Conservation (phyloP, 2,329 filamentous ascomycete genomes). For the Aspergillus sp. region DNA sequence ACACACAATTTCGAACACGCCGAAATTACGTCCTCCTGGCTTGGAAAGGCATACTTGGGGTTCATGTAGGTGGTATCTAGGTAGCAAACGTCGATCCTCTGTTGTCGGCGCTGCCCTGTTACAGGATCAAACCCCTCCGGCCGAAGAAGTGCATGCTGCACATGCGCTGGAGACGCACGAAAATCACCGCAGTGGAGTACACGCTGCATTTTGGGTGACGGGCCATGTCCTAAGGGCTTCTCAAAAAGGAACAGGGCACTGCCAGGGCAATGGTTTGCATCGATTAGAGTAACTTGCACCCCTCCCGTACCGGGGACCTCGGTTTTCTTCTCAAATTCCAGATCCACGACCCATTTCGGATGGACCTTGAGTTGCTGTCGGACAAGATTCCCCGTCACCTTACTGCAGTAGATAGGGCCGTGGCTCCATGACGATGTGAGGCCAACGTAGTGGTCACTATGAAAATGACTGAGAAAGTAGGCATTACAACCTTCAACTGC, state of each 20-base stretch:
- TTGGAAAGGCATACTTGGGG: constrained; percentile 90
- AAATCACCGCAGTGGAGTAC: constrained; percentile 97
- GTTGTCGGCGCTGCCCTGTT: constrained; percentile 68
- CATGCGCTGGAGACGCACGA: constrained; percentile 77
- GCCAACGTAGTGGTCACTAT: constrained; percentile 95
- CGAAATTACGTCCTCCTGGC: constrained; percentile 78
- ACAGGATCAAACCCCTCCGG: constrained; percentile 68
- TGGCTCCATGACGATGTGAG: constrained; percentile 84
- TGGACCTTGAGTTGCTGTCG: constrained; percentile 81
- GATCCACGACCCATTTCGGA: constrained; percentile 74
- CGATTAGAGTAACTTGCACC: constrained; percentile 87
- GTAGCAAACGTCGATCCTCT: constrained; percentile 92
- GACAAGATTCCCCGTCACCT: constrained; percentile 84
- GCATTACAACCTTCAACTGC: constrained; percentile 87
- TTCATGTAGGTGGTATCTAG: constrained; percentile 96
- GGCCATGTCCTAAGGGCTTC: constrained; percentile 62
- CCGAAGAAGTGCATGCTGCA: constrained; percentile 74
- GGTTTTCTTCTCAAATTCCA: constrained; percentile 77
- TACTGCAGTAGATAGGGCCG: constrained; percentile 94
- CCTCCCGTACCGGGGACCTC: constrained; percentile 79
- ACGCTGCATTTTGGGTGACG: constrained; percentile 61
- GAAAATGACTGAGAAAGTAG: constrained; percentile 96
- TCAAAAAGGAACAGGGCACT: constrained; percentile 92
- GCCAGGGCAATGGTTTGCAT: constrained; percentile 93
- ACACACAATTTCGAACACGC: constrained; percentile 85